These are phyloP conservation scores for Butyriboletus loyo DNA, from an alignment of 768 basidiomycete species.

Conservation along the genomic window DNA sequence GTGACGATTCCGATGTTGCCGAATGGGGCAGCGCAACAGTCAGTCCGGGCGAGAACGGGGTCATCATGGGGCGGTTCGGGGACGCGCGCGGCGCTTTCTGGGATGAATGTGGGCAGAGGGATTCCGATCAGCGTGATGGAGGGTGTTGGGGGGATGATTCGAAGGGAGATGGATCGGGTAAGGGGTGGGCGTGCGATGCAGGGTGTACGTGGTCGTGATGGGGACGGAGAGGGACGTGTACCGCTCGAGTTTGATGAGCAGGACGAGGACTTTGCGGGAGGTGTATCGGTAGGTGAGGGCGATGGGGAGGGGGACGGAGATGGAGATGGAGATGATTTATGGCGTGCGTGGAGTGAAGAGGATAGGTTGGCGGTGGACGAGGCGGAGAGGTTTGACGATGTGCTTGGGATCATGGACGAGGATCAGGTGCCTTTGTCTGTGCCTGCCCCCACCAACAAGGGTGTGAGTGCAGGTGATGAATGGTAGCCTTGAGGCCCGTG, in stretches of 20 bases:
- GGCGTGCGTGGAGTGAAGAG: constrained; percentile 27
- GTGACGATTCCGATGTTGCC: constrained; percentile 70
- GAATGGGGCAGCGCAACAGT: constrained; percentile 49
- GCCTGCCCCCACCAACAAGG: background rate
- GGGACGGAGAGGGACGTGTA: constrained; percentile 19
- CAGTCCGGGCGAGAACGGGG: background rate
- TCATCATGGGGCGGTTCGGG: constrained; percentile 15
- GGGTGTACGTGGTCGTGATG: background rate
- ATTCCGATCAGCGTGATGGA: constrained; percentile 61
- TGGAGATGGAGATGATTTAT: constrained; percentile 20
- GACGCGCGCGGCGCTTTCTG: constrained; percentile 15
- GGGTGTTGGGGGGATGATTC: constrained; percentile 52
- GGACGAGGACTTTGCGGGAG: constrained; percentile 55
- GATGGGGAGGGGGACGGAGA: background rate
- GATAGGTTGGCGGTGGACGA: constrained; percentile 31
- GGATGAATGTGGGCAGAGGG: constrained; percentile 19
- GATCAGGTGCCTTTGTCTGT: constrained; percentile 25
- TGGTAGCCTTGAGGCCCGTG: background rate
- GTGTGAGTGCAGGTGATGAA: background rate
- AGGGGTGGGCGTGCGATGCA: background rate
- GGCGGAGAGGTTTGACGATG: constrained; percentile 33
- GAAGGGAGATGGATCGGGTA: constrained; percentile 45
- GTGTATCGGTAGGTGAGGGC: background rate
- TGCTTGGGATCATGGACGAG: constrained; percentile 33
- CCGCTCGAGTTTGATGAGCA: constrained; percentile 63